Evolutionary conservation across 116 monocot species (phyloP).

Genomic region (Iris pallida): DNA sequence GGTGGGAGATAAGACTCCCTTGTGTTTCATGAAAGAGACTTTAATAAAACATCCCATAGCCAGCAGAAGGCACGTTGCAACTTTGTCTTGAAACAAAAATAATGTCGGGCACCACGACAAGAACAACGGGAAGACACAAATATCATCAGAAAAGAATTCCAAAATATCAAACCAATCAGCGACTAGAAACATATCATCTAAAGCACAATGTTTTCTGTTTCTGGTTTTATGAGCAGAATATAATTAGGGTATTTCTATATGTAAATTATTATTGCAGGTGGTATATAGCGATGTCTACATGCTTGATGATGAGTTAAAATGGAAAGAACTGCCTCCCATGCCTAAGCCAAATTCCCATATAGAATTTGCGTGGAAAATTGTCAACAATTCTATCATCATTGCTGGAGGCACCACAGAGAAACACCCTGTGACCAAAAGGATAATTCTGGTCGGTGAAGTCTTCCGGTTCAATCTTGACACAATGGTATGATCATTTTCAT

Average conservation of each 20-base stretch:
- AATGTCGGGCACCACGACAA: too few species aligned
- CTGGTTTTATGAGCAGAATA: too few species aligned
- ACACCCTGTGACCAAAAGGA: conserved; percentile 89
- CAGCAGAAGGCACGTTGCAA: too few species aligned
- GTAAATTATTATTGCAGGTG: conserved; percentile 42
- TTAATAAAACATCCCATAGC: too few species aligned
- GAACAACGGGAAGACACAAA: too few species aligned
- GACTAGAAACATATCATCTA: too few species aligned
- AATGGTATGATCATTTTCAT: conserved; percentile 37
- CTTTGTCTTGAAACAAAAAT: too few species aligned
- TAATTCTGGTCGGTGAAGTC: conserved; percentile 87
- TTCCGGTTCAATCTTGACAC: conserved; percentile 65
- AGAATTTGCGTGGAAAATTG: conserved; percentile 92
- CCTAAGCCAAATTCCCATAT: conserved; percentile 98
- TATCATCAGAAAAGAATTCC: too few species aligned
- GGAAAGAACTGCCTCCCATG: conserved; percentile 86
- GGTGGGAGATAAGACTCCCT: too few species aligned
- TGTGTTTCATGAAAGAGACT: too few species aligned
- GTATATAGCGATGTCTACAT: conserved; percentile 84
- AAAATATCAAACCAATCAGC: too few species aligned
- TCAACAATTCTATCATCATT: conserved; percentile 91
- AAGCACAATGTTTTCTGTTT: too few species aligned
- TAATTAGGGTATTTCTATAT: not conserved
- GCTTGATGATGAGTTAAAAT: conserved; percentile 71
- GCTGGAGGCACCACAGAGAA: conserved; percentile 94